Evolutionary conservation across 2,329 filamentous ascomycete genomes (phyloP), one percentile per base, ranked within the genome.

Genomic region (Bipolaris victoriae): DNA sequence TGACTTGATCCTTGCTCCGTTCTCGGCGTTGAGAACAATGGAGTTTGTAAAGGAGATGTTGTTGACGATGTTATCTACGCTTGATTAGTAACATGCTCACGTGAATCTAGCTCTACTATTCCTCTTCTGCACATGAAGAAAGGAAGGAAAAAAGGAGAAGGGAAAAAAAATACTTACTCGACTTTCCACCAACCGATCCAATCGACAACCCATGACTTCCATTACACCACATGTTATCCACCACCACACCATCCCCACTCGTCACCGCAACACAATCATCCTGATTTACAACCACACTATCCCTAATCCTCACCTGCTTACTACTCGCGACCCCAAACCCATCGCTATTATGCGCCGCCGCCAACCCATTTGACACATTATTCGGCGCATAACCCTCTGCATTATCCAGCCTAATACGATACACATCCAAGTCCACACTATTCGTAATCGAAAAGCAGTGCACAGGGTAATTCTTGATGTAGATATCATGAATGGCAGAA

Each of bases 261-360:
- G 84, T 86, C 55, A 86, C 73, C 7, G 83, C 84, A 1, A 86
- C 70, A 60, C 83, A 86, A 65, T 86, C 84, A 58, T 86, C 83
- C 69, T 86, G 84, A 73, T 85, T 85, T 61, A 80, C 75, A n/a
- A 85, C 78, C 13, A 68, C 75, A 13, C 81, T 81, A 24, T 78
- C 76, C 39, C 72, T 71, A 62, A 86, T 47, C 2, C 31, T 49
- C 22, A 61, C 56, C 49, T 65, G 81, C 31, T 74, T 79, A 33
- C 74, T 79, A n/a, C 67, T 72, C 29, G 80, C 78, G 44, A 86
- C 76, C 45, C 85, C 83, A 58, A 86, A 87, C 31, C 74, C 81
- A 62, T 86, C 83, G 1, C 82, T 85, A 73, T 86, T 86, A 48
- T 75, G 72, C 7, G 68, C 62, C 3, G 58, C 60, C 9, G 60